A percentile compares a stretch with the other conserved stretches of the same genome.
Evolutionary conservation across 129 eudicot genomes (phyloP).

Genomic region (Pulicaria dysenterica): DNA sequence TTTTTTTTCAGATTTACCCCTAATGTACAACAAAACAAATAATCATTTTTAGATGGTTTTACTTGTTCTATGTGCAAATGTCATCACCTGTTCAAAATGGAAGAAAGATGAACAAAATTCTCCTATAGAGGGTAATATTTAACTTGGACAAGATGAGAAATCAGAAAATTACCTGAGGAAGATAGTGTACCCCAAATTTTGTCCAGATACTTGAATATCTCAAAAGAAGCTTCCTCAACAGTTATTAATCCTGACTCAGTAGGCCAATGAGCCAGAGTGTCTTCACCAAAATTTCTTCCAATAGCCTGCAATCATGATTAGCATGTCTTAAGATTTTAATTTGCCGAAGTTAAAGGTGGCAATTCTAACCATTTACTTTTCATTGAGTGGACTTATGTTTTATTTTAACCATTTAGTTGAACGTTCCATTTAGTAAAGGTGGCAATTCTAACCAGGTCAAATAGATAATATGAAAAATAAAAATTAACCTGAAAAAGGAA

Average conservation of each 20-base stretch:
- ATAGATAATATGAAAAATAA: background rate
- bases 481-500: constrained; percentile 2
- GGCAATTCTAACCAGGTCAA: background rate
- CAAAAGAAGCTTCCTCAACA: constrained; percentile 90
- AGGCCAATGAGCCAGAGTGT: constrained; percentile 98
- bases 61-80: background rate
- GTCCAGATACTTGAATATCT: constrained; percentile 82
- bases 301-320: constrained; percentile 52
- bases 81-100: background rate
- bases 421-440: too few relatives aligned
- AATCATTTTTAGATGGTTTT: background rate
- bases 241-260: constrained; percentile 64
- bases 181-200: constrained; percentile 87
- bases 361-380: background rate
- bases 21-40: background rate
- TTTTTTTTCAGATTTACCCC: too few relatives aligned
- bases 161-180: constrained; percentile 63
- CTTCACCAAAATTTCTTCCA: constrained; percentile 92
- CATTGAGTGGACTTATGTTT: constrained; percentile 1
- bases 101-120: too few relatives aligned
- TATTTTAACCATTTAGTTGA: background rate
- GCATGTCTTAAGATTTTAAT: constrained; percentile 14
- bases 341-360: background rate
- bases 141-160: too few relatives aligned
- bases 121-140: too few relatives aligned